A percentile compares a stretch with the other conserved stretches of the same genome.
phyloP scores from a whole-genome alignment of 352 stramenopile genomes.

The Phytophthora vignae region DNA sequence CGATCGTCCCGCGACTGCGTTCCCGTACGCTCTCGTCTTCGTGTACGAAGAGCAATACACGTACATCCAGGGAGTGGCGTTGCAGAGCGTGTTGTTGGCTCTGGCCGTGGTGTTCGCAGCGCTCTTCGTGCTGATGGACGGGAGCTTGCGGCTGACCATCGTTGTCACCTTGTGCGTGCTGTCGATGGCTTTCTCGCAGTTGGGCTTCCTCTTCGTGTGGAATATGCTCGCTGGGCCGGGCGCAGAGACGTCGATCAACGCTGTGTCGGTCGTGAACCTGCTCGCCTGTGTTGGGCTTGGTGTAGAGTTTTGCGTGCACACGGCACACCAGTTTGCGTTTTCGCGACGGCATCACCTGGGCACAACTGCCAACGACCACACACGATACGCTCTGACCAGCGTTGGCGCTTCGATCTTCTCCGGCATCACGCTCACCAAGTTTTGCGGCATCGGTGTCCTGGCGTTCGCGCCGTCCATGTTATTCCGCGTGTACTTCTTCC shows the following conservation, averaged over 20 bases:
- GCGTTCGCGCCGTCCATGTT: conserved; percentile 92
- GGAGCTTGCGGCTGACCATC: conserved; percentile 64
- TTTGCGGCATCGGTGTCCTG: conserved; percentile 90
- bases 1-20: conserved; percentile 47
- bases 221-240: conserved; percentile 53
- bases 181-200: conserved; percentile 78
- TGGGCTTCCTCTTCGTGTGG: conserved; percentile 88
- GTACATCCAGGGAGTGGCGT: conserved; percentile 90
- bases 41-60: conserved; percentile 94
- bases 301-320: conserved; percentile 92
- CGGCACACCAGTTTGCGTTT: conserved; percentile 85
- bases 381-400: conserved; percentile 72
- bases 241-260: conserved; percentile 86
- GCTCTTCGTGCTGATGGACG: conserved; percentile 82
- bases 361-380: conserved; percentile 68
- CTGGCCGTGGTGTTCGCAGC: conserved; percentile 82
- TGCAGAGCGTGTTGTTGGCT: conserved; percentile 87
- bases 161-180: conserved; percentile 83
- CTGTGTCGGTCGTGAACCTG: conserved; percentile 91
- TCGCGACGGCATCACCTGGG: conserved; percentile 57
- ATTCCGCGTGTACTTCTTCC: conserved; percentile 94
- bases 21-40: conserved; percentile 92
- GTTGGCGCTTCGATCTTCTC: conserved; percentile 88
- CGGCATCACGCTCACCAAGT: conserved; percentile 94
- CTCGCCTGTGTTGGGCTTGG: conserved; percentile 87